phyloP scores from a whole-genome alignment of 116 monocot species.

The Papilionanthe hybrid region DNA sequence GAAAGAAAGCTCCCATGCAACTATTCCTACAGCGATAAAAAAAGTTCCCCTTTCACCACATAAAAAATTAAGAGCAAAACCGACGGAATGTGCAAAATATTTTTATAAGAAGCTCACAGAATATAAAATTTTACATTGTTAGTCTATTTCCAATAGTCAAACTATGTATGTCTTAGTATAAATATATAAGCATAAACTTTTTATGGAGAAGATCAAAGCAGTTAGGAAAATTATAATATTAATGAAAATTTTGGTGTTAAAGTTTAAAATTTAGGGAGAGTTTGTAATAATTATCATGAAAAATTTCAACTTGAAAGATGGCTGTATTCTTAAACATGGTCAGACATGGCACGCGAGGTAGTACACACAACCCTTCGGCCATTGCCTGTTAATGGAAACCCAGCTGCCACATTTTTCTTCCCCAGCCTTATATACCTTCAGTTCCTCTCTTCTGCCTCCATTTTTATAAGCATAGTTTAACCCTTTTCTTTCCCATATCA shows the following conservation, averaged over 20 bases:
- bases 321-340: neutral
- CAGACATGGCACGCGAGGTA: constrained; percentile 1
- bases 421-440: constrained; percentile 6
- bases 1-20: neutral
- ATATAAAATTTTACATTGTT: neutral
- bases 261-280: too few relatives aligned
- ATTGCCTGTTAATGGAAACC: constrained; percentile 4
- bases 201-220: too few relatives aligned
- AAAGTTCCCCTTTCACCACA: neutral
- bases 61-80: neutral
- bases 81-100: neutral
- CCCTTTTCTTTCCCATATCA: neutral
- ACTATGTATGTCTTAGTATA: too few relatives aligned
- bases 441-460: constrained; percentile 9
- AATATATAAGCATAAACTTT: too few relatives aligned
- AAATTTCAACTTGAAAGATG: neutral
- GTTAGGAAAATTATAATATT: too few relatives aligned
- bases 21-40: neutral
- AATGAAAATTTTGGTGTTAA: too few relatives aligned
- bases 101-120: too few relatives aligned
- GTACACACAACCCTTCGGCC: neutral
- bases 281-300: neutral
- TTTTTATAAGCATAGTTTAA: neutral
- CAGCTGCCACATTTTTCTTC: constrained; percentile 8
- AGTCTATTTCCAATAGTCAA: too few relatives aligned